These are phyloP conservation scores for Nakazawaea pomicola DNA, from an alignment of 805 yeast species.

Conservation along the genomic window DNA sequence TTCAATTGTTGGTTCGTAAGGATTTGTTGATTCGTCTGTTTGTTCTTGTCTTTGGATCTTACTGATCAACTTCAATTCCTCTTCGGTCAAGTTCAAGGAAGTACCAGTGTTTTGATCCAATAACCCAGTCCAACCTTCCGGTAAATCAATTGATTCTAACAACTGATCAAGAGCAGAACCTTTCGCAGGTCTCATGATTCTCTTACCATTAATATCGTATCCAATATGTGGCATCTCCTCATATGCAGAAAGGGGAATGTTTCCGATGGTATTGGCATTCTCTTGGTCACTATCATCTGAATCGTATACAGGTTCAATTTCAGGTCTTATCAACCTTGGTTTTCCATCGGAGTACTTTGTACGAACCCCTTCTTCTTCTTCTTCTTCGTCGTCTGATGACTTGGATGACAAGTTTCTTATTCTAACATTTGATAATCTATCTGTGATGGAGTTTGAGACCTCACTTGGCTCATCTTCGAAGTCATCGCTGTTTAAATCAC, in stretches of 20 bases:
- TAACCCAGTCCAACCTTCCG: constrained; percentile 98
- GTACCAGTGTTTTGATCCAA: constrained; percentile 86
- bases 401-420: constrained; percentile 45
- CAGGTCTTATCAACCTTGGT: constrained; percentile 76
- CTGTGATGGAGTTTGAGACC: constrained; percentile 45
- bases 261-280: constrained; percentile 79
- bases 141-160: constrained; percentile 86
- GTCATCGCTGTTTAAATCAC: constrained; percentile 38
- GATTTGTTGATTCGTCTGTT: constrained; percentile 75
- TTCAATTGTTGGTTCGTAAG: constrained; percentile 90
- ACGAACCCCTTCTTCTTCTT: constrained; percentile 28
- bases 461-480: constrained; percentile 51
- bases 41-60: constrained; percentile 82
- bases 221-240: constrained; percentile 98
- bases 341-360: constrained; percentile 73
- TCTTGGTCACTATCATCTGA: constrained; percentile 90
- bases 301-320: constrained; percentile 91
- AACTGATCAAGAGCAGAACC: constrained; percentile 91
- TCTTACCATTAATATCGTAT: constrained; percentile 92
- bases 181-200: constrained; percentile 98
- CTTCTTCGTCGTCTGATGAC: constrained; percentile 25
- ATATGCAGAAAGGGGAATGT: constrained; percentile 87
- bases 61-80: constrained; percentile 83
- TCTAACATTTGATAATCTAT: constrained; percentile 48
- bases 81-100: constrained; percentile 73